These are phyloP conservation scores for Lepiota venenata DNA, from an alignment of 768 basidiomycete species.

Conservation along the genomic window DNA sequence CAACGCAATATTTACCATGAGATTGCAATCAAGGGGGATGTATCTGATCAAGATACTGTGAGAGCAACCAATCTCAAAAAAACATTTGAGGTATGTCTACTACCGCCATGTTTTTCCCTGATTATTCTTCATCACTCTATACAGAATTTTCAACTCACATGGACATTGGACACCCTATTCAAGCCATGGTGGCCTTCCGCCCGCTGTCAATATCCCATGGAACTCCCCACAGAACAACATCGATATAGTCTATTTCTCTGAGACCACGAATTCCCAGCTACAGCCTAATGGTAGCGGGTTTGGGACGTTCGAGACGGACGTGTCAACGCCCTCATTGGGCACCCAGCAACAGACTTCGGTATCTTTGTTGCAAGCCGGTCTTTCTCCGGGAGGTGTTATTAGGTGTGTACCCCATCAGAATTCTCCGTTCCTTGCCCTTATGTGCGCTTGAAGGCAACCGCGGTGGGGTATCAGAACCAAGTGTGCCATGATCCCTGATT, in stretches of 20 bases:
- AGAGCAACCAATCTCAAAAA: conserved; percentile 22
- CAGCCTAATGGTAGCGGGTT: conserved; percentile 32
- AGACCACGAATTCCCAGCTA: conserved; percentile 30
- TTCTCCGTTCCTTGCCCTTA: conserved; percentile 22
- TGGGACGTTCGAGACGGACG: conserved; percentile 30
- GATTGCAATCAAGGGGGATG: conserved; percentile 29
- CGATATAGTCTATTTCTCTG: conserved; percentile 35
- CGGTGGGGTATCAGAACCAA: conserved; percentile 38
- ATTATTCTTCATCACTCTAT: background rate
- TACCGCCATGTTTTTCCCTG: background rate
- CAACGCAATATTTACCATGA: conserved; percentile 30
- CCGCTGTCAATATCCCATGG: conserved; percentile 29
- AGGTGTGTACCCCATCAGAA: conserved; percentile 23
- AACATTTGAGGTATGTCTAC: conserved; percentile 18
- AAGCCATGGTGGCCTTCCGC: conserved; percentile 28
- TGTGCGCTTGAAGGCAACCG: conserved; percentile 27
- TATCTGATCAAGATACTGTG: conserved; percentile 30
- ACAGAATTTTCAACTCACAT: conserved; percentile 31
- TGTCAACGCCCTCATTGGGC: conserved; percentile 17
- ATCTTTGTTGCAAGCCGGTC: background rate
- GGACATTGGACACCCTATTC: conserved; percentile 38
- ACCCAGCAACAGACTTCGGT: conserved; percentile 6
- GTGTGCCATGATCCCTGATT: conserved; percentile 30
- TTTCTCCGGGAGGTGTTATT: conserved; percentile 6
- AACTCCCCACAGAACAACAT: conserved; percentile 8